Evolutionary conservation across 495 filamentous ascomycete genomes (phyloP), one percentile per base, ranked within the genome.

Genomic region (Xanthoparmelia taractica): DNA sequence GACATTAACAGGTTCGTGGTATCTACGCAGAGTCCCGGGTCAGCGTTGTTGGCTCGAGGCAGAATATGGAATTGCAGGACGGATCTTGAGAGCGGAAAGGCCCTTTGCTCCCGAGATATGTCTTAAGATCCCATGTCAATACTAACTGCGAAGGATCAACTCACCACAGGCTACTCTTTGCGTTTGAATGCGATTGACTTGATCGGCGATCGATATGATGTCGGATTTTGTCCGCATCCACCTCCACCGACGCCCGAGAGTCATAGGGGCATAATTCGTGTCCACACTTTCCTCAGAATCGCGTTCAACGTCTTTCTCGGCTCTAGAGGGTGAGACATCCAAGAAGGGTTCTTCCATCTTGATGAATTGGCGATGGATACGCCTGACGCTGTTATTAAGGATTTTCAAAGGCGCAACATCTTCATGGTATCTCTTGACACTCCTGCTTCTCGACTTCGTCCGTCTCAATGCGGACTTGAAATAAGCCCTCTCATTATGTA

Each of bases 151-250:
- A 36, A 10, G 10, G 10, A 36, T 36, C 34, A 10, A 36, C 34
- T 36, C 34, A 36, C 34, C 66, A 54, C 57, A 65, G 17, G 66
- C 66, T 33, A 70, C 68, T 43, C 68, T 64, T 12, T 68, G 63
- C 31, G 64, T 68, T 20, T 70, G 68, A 23, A 66, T 68, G n/a
- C 68, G 62, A 58, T 59, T 65, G 25, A 70, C 68, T 48, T 66
- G 58, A 23, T 70, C 67, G 3, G 66, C 60, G 25, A 70, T 59
- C 13, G 43, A 48, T 17, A 70, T 63, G 48, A 68, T 54, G n/a
- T 68, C 56, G 7, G 59, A 38, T 43, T 70, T 70, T 25, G 37
- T 63, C 17, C 61, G 64, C 66, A 70, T 60, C 68, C 68, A 70
- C 33, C 18, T 60, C 52, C 60, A 62, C 31, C 68, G 60, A 20